These are phyloP conservation scores for Elaeagnus macrophylla DNA, from an alignment of 306 rosid species.

Conservation along the genomic window DNA sequence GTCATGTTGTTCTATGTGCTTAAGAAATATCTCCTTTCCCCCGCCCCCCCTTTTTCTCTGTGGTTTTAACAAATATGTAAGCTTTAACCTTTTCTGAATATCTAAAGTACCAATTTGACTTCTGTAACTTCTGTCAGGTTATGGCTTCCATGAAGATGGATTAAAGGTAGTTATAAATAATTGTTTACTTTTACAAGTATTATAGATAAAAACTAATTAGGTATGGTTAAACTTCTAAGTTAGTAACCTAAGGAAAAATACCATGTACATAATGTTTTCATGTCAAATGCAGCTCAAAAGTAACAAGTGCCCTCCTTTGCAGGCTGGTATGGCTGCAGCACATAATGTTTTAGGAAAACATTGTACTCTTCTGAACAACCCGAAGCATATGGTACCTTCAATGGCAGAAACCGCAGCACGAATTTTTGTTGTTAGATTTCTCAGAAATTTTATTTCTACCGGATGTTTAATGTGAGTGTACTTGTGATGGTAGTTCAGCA, in stretches of 20 bases:
- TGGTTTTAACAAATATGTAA: neutral
- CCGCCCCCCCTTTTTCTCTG: neutral
- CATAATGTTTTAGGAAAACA: conserved; percentile 51
- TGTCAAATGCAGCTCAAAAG: neutral
- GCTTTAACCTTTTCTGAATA: conserved; percentile 10
- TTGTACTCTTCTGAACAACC: conserved; percentile 46
- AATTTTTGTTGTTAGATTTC: conserved; percentile 57
- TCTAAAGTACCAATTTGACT: neutral
- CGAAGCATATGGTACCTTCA: conserved; percentile 85
- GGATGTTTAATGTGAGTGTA: conserved; percentile 74
- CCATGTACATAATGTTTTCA: too few relatives aligned
- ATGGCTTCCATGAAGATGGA: conserved; percentile 97
- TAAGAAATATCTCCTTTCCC: too few relatives aligned
- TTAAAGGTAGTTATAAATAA: conserved; percentile 42
- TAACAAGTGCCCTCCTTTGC: conserved; percentile 15
- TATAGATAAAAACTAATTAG: too few relatives aligned
- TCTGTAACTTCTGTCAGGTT: conserved; percentile 44
- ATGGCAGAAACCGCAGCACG: conserved; percentile 69
- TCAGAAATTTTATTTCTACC: conserved; percentile 38
- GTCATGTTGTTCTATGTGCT: too few relatives aligned
- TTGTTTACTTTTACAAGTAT: conserved; percentile 5
- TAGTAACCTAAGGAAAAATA: too few relatives aligned
- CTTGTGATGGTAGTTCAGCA: neutral
- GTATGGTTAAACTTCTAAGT: too few relatives aligned
- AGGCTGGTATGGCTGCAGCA: conserved; percentile 87